Conservation (phyloP, 208 protist species). For the Trypanosoma caninum region DNA sequence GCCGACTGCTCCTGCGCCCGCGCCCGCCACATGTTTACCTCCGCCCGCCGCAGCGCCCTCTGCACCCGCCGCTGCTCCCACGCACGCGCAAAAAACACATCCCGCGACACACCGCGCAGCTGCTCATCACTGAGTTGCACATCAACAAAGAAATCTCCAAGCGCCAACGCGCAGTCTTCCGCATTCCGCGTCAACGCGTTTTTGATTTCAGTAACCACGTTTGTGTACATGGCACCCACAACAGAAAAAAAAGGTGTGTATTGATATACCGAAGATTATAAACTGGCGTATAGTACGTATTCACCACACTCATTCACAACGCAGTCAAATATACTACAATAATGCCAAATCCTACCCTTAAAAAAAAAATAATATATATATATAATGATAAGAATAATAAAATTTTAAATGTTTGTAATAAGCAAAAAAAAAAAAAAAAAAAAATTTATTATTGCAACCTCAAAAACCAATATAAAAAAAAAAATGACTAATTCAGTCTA, state of each 20-base stretch:
- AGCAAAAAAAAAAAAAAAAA: no score
- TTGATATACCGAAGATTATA: no score
- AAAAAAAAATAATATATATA: no score
- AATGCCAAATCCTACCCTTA: no score
- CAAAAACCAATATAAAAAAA: no score
- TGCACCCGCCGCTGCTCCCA: slow-evolving; percentile 11
- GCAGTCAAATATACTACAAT: no score
- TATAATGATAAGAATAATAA: no score
- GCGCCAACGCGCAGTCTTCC: slow-evolving; percentile 10
- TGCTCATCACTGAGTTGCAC: slow-evolving; percentile 5
- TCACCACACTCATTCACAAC: no score
- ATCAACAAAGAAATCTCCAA: slow-evolving; percentile 16
- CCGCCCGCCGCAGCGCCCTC: slow-evolving; percentile 1
- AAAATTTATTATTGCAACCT: no score
- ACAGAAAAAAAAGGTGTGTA: background rate
- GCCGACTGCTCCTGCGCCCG: slow-evolving; percentile 5
- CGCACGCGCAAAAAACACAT: slow-evolving; percentile 4
- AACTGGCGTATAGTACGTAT: no score
- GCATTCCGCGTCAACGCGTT: background rate
- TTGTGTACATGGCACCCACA: background rate
- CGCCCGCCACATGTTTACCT: slow-evolving; percentile 5
- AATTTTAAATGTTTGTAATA: no score
- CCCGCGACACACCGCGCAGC: background rate
- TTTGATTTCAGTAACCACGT: background rate
- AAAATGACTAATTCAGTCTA: no score